Evolutionary conservation across 768 basidiomycete species (phyloP).

Genomic region (Amanita jacksonii): DNA sequence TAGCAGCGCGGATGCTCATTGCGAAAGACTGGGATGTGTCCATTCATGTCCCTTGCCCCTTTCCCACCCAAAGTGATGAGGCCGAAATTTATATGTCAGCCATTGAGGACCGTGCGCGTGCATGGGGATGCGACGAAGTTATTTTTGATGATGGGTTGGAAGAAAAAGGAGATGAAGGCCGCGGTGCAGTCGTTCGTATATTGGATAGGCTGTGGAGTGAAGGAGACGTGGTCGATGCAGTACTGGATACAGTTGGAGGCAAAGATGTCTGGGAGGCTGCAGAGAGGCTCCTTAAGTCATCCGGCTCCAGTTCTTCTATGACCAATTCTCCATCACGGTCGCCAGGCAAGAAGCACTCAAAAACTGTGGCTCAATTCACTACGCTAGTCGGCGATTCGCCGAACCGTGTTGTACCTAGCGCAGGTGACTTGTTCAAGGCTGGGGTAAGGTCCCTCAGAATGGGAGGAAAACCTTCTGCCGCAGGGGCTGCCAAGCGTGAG

Average conservation of each 20-base stretch:
- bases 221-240: conserved; percentile 62
- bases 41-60: conserved; percentile 43
- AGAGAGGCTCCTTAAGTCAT: conserved; percentile 43
- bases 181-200: conserved; percentile 39
- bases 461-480: conserved; percentile 7
- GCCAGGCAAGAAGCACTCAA: conserved; percentile 13
- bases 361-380: conserved; percentile 51
- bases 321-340: conserved; percentile 6
- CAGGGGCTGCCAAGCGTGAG: conserved; percentile 6
- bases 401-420: conserved; percentile 54
- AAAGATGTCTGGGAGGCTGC: conserved; percentile 71
- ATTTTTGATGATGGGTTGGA: conserved; percentile 52
- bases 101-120: conserved; percentile 45
- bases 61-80: conserved; percentile 17
- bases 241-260: conserved; percentile 80
- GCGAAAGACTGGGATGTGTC: conserved; percentile 63
- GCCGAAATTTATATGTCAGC: conserved; percentile 29
- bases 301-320: conserved; percentile 12
- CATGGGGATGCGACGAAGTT: conserved; percentile 72
- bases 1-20: conserved; percentile 72
- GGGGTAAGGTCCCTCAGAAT: conserved; percentile 54
- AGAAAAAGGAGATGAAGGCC: conserved; percentile 26
- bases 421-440: conserved; percentile 64
- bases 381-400: conserved; percentile 70
- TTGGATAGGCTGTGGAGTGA: conserved; percentile 42